Conservation (phyloP, 345 rosid species). For the sweet orange (Citrus sinensis) region DVS_A1.0 CM039166.1:25028501-25029000, state of each 20-base stretch:
- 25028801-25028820: slow-evolving; percentile 48
- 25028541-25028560: background rate
- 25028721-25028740: slow-evolving; percentile 66
- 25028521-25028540: background rate
- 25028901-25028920: background rate
- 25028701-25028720: slow-evolving; percentile 79
- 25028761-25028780: slow-evolving; percentile 63
- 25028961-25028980: background rate
- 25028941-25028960: background rate
- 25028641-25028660: slow-evolving; percentile 76
- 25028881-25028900: background rate
- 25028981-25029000: background rate
- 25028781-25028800: slow-evolving; percentile 70
- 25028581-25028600: slow-evolving; percentile 71
- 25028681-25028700: slow-evolving; percentile 75
- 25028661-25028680: slow-evolving; percentile 72
- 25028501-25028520: background rate
- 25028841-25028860: background rate
- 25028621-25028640: slow-evolving; percentile 64
- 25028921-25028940: background rate
- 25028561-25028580: slow-evolving; percentile 56
- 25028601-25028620: slow-evolving; percentile 63
- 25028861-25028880: background rate
- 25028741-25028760: slow-evolving; percentile 64
- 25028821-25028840: background rate